Evolutionary conservation across 352 stramenopile genomes (phyloP).

Genomic region (Phytophthora gonapodyides): DNA sequence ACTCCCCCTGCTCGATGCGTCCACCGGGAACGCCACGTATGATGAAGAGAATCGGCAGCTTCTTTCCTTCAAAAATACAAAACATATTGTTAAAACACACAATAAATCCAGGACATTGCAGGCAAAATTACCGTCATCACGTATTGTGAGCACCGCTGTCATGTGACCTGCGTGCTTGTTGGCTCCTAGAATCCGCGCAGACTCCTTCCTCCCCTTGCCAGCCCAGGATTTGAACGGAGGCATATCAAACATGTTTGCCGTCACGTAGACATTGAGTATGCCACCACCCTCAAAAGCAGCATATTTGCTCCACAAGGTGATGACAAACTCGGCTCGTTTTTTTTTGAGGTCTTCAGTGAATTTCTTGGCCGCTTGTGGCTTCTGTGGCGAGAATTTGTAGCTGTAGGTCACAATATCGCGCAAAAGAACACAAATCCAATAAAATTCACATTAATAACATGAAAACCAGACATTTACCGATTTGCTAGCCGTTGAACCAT

Average conservation of each 20-base stretch:
- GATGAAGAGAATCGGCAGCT: constrained; percentile 17
- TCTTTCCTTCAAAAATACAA: constrained; percentile 5
- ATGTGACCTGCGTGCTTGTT: constrained; percentile 3
- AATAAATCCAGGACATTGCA: constrained; percentile 2
- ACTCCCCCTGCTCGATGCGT: not conserved
- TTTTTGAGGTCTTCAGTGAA: constrained; percentile 1
- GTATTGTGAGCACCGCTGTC: constrained; percentile 6
- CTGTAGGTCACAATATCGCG: not conserved
- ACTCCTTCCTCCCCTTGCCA: constrained; percentile 1
- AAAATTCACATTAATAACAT: not conserved
- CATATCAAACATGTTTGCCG: constrained; percentile 8
- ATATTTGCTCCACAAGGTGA: constrained; percentile 2
- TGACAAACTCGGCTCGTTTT: constrained; percentile 1
- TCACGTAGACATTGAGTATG: constrained; percentile 14
- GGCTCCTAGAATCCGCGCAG: constrained; percentile 1
- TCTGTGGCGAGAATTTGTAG: constrained; percentile 1
- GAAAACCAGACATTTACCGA: not conserved
- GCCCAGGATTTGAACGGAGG: constrained; percentile 6
- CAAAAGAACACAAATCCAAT: constrained; percentile 3
- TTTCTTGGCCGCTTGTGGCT: constrained; percentile 3
- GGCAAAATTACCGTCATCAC: constrained; percentile 5
- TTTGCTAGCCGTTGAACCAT: constrained; percentile 5
- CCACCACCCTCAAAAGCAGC: not conserved
- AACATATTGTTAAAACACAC: not conserved
- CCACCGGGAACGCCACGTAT: not conserved